A percentile compares a stretch with the other conserved stretches of the same genome.
Evolutionary conservation across 129 eudicot species (phyloP).

Genomic region (Silybum marianum): DNA sequence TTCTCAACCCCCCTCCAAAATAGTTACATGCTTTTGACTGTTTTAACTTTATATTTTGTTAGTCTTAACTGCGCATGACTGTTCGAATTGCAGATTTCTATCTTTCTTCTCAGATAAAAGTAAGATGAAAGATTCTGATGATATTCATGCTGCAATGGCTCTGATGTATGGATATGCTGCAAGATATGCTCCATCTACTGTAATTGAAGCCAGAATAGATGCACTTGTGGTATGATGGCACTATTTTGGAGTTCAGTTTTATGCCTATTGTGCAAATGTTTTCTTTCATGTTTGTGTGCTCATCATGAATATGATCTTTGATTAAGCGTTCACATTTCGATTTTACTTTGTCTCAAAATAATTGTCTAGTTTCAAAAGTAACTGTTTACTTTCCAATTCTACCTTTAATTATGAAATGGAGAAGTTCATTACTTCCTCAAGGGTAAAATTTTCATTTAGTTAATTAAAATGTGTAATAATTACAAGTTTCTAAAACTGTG

Average conservation of each 20-base stretch:
- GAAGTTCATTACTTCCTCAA: neutral
- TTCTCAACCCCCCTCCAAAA: neutral
- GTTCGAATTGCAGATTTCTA: conserved; percentile 61
- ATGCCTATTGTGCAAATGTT: neutral
- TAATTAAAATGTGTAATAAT: neutral
- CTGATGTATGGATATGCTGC: conserved; percentile 99
- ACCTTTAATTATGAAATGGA: neutral
- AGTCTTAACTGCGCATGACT: conserved; percentile 15
- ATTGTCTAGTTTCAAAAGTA: neutral
- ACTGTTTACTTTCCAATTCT: neutral
- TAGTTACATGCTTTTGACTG: conserved; percentile 1
- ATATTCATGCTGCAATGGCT: conserved; percentile 96
- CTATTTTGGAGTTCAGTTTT: conserved; percentile 9
- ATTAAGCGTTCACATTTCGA: neutral
- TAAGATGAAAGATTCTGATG: conserved; percentile 93
- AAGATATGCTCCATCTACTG: conserved; percentile 97
- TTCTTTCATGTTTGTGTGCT: conserved; percentile 4
- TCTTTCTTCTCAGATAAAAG: conserved; percentile 84
- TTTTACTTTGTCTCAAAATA: neutral
- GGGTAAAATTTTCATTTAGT: neutral
- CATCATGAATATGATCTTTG: neutral
- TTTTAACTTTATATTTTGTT: neutral
- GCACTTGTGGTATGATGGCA: conserved; percentile 80
- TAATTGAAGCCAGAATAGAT: conserved; percentile 98
- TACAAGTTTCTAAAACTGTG: neutral